These are phyloP conservation scores for Geranium incanum DNA, from an alignment of 441 rosid genomes.

Conservation along the genomic window DNA sequence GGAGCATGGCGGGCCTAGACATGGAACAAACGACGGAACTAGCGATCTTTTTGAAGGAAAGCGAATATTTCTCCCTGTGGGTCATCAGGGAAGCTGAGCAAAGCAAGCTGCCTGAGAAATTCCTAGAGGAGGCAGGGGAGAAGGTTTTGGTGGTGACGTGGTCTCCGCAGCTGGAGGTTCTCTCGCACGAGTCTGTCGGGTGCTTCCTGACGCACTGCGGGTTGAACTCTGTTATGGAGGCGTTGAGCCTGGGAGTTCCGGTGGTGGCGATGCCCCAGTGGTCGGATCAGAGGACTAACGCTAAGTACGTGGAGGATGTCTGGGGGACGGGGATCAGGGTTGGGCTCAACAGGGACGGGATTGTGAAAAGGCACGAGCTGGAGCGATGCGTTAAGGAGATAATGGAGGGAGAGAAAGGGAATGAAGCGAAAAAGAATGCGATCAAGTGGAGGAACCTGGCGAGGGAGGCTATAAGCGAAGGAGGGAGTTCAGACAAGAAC, in stretches of 20 bases:
- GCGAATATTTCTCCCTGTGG: neutral
- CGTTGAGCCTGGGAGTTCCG: neutral
- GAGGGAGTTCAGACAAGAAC: neutral
- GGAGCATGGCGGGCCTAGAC: neutral
- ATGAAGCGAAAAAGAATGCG: neutral
- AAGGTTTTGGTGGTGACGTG: slow-evolving; percentile 4
- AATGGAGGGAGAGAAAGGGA: slow-evolving; percentile 3
- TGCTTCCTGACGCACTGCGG: neutral
- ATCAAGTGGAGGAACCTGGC: neutral
- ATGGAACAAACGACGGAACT: neutral
- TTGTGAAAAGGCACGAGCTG: neutral
- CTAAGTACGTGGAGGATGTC: neutral
- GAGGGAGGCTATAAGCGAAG: neutral
- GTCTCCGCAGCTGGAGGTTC: slow-evolving; percentile 2
- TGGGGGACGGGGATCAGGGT: neutral
- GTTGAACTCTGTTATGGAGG: neutral
- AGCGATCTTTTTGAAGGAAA: neutral
- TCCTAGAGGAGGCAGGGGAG: neutral
- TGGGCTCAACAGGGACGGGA: neutral
- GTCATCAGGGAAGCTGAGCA: neutral
- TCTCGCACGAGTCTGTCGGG: neutral
- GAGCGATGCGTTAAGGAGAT: neutral
- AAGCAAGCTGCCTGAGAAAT: neutral
- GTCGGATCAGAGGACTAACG: neutral
- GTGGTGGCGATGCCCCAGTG: slow-evolving; percentile 5